phyloP scores from a whole-genome alignment of 1,139 yeast genomes.

The Saccharomycopsis hybrid region DNA sequence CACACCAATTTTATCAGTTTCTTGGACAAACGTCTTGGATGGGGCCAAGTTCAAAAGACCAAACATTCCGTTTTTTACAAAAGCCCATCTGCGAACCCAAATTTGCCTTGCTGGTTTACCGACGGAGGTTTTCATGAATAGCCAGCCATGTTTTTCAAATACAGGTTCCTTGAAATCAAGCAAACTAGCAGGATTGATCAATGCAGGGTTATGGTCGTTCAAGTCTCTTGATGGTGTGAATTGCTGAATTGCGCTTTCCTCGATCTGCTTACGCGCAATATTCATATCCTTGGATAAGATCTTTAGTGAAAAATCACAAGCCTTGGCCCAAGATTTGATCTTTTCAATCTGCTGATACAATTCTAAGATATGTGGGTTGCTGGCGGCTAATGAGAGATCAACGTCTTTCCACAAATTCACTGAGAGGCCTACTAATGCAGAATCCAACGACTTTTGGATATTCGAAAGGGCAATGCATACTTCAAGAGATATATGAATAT shows the following conservation, averaged over 20 bases:
- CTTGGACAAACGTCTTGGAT: constrained; percentile 74
- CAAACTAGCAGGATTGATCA: constrained; percentile 38
- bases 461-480: constrained; percentile 49
- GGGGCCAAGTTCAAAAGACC: constrained; percentile 75
- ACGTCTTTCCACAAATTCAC: constrained; percentile 30
- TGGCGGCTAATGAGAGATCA: constrained; percentile 21
- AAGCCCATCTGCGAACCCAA: constrained; percentile 91
- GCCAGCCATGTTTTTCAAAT: constrained; percentile 79
- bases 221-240: constrained; percentile 56
- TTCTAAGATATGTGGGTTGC: constrained; percentile 19
- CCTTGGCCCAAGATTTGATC: constrained; percentile 32
- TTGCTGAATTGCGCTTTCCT: constrained; percentile 47
- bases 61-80: constrained; percentile 74
- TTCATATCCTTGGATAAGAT: constrained; percentile 46
- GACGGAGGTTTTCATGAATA: constrained; percentile 65
- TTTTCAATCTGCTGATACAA: constrained; percentile 27
- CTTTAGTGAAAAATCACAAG: constrained; percentile 33
- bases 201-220: constrained; percentile 48
- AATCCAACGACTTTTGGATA: constrained; percentile 51
- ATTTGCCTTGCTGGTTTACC: constrained; percentile 52
- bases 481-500: constrained; percentile 63
- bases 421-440: constrained; percentile 44
- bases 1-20: constrained; percentile 83
- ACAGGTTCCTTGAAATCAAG: constrained; percentile 24
- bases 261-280: constrained; percentile 59